Evolutionary conservation across 768 basidiomycete genomes (phyloP).

Genomic region (Trametes sanguinea): DNA sequence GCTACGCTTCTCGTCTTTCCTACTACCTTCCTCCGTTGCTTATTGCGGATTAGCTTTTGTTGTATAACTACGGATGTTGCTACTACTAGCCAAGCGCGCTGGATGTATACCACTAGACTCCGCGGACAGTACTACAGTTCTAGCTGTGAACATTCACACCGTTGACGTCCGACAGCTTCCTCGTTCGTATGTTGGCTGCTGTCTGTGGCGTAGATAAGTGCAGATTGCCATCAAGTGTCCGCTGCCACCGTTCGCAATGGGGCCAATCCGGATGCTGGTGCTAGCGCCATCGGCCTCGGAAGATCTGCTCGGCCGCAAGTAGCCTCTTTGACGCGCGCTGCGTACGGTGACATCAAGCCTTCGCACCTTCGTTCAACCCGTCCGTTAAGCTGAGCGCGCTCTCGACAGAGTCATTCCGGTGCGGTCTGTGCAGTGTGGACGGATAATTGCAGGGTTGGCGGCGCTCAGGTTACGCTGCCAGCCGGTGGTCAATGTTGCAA

Average conservation of each 20-base stretch:
- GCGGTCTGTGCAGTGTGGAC: not conserved
- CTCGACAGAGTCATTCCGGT: not conserved
- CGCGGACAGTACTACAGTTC: not conserved
- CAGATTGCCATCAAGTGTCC: not conserved
- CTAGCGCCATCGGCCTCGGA: no score
- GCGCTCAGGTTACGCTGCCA: conserved; percentile 13
- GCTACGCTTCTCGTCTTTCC: not conserved
- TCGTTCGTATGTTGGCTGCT: not conserved
- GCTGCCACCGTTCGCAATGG: no score
- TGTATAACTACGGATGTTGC: conserved; percentile 6
- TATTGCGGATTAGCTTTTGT: not conserved
- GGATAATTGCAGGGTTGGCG: conserved; percentile 6
- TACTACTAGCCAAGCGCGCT: not conserved
- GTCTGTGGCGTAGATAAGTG: conserved; percentile 4
- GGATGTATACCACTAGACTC: not conserved
- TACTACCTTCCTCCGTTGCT: not conserved
- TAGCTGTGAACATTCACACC: conserved; percentile 1
- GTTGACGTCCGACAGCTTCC: conserved; percentile 5
- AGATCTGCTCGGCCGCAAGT: not conserved
- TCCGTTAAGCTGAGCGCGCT: no score
- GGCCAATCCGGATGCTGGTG: no score
- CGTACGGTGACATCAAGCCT: not conserved
- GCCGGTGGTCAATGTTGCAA: not conserved
- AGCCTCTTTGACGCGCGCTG: not conserved
- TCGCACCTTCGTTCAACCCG: no score